Percentiles rank a stretch among this genome's conserved stretches.
phyloP scores from a whole-genome alignment of 2,329 filamentous ascomycete genomes.

The Fusarium odoratissimum region DNA sequence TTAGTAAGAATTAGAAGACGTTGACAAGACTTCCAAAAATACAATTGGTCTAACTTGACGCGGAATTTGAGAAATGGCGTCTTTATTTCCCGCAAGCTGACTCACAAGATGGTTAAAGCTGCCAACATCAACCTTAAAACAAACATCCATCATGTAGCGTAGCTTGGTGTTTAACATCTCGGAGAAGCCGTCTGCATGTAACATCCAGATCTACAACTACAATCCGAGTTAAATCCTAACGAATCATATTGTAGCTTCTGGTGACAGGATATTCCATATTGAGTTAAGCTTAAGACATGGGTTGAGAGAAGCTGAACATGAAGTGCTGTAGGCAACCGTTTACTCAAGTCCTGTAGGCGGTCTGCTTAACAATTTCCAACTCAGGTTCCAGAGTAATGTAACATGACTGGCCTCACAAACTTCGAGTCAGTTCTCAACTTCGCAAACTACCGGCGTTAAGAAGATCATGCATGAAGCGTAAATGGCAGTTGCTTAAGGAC shows the following conservation, averaged over 20 bases:
- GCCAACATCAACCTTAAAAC: conserved; percentile 1
- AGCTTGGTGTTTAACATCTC: not conserved
- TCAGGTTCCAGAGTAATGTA: not conserved
- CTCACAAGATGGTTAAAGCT: not conserved
- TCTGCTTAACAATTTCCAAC: conserved; percentile 43
- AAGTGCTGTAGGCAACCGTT: not conserved
- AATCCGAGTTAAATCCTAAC: not conserved
- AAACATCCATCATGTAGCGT: not conserved
- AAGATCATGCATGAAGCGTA: not conserved
- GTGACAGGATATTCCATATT: not conserved
- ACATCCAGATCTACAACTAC: not conserved
- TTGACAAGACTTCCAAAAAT: not conserved
- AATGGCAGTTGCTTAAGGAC: not conserved
- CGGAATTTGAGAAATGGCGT: not conserved
- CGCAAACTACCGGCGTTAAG: not conserved
- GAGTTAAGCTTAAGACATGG: not conserved
- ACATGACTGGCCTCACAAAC: not conserved
- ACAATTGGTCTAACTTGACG: conserved; percentile 1
- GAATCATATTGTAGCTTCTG: not conserved
- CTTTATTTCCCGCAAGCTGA: not conserved
- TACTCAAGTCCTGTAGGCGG: conserved; percentile 15
- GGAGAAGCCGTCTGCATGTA: conserved; percentile 36
- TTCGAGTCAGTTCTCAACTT: not conserved
- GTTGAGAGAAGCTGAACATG: not conserved
- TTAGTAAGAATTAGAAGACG: not conserved